A percentile compares a stretch with the other conserved stretches of the same genome.
Conservation (phyloP, 192 early-diverging fungal species). For the Mortierella alpina region DNA sequence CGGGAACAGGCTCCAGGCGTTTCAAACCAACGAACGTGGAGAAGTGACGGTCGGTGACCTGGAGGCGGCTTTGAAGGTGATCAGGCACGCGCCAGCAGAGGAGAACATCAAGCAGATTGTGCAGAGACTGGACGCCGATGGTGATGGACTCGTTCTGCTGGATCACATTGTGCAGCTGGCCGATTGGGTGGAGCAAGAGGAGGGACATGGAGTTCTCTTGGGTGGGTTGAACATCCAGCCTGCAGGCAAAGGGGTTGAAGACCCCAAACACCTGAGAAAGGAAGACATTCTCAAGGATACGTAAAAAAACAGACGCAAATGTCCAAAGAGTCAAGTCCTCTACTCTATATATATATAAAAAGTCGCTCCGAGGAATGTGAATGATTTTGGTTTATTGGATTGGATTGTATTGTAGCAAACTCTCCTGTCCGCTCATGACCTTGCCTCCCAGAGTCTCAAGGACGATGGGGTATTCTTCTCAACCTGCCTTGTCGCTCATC, state of each 20-base stretch:
- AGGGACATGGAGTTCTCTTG: slow-evolving; percentile 70
- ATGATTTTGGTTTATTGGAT: too few species aligned
- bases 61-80: slow-evolving; percentile 73
- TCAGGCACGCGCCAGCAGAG: slow-evolving; percentile 74
- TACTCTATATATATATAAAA: too few species aligned
- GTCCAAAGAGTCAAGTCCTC: too few species aligned
- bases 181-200: slow-evolving; percentile 65
- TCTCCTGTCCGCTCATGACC: too few species aligned
- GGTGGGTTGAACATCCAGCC: slow-evolving; percentile 47
- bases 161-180: slow-evolving; percentile 71
- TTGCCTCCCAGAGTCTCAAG: too few species aligned
- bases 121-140: slow-evolving; percentile 77
- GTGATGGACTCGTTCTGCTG: slow-evolving; percentile 75
- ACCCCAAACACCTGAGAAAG: slow-evolving; percentile 54
- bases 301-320: neutral
- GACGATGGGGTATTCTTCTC: too few species aligned
- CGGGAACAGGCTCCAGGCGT: slow-evolving; percentile 71
- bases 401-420: too few species aligned
- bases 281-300: slow-evolving; percentile 54
- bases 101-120: slow-evolving; percentile 80
- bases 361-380: too few species aligned
- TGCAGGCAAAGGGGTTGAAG: slow-evolving; percentile 25
- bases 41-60: slow-evolving; percentile 74
- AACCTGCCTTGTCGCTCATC: neutral
- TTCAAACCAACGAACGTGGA: slow-evolving; percentile 74